A percentile compares a stretch with the other conserved stretches of the same genome.
These are phyloP conservation scores for Nannochloris sp. DNA, from an alignment of 139 green algal genomes.

Conservation along the genomic window DNA sequence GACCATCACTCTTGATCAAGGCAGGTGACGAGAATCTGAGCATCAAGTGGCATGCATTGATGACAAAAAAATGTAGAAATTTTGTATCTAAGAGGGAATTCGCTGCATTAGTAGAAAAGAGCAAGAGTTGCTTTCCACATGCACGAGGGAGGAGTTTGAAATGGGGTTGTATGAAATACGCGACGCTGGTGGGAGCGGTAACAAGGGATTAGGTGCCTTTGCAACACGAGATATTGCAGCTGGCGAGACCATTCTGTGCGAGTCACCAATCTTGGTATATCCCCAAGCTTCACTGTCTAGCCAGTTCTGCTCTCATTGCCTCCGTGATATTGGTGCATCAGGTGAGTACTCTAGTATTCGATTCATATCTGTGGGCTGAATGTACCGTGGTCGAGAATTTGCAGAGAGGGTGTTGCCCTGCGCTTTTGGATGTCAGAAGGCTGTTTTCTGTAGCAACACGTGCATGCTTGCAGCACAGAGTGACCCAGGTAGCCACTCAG, in stretches of 20 bases:
- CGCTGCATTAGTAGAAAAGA: too few relatives aligned
- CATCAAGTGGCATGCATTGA: too few relatives aligned
- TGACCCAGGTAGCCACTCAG: conserved; percentile 26
- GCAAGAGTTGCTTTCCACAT: too few relatives aligned
- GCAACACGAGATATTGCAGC: neutral
- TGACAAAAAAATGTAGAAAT: too few relatives aligned
- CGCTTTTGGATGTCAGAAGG: neutral
- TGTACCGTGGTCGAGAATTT: neutral
- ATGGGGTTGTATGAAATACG: too few relatives aligned
- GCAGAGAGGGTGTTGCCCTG: neutral
- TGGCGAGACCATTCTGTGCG: conserved; percentile 18
- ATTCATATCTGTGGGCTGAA: neutral
- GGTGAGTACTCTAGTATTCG: conserved; percentile 5
- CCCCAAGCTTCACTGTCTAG: conserved; percentile 10
- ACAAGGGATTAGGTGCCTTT: conserved; percentile 4
- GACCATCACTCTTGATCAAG: too few relatives aligned
- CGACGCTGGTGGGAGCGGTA: neutral
- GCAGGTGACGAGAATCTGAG: too few relatives aligned
- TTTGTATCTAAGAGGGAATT: too few relatives aligned
- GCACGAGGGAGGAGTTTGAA: too few relatives aligned
- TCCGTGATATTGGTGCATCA: neutral
- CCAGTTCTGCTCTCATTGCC: conserved; percentile 18
- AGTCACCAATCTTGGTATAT: conserved; percentile 18
- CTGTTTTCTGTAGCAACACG: conserved; percentile 11
- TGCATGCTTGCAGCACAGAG: conserved; percentile 14